phyloP scores from a whole-genome alignment of 83 land plant species.

The Diphasiastrum complanatum region DNA sequence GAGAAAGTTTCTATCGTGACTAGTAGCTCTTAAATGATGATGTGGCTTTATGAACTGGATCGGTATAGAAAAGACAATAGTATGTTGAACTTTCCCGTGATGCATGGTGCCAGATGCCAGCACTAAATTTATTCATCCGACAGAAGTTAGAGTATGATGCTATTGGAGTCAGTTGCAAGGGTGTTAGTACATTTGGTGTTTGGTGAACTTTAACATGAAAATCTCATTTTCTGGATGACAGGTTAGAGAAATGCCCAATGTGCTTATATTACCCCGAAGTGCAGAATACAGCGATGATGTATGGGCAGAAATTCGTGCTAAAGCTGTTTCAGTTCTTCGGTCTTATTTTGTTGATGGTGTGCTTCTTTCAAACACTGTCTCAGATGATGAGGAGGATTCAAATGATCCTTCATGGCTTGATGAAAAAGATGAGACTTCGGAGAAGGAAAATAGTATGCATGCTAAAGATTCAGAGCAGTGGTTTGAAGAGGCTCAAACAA shows the following conservation, averaged over 20 bases:
- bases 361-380: constrained; percentile 62
- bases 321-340: constrained; percentile 69
- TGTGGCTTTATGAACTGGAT: too few relatives aligned
- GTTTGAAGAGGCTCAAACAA: constrained; percentile 38
- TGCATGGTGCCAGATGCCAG: too few relatives aligned
- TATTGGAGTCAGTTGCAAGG: constrained; percentile 1
- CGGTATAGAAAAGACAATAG: too few relatives aligned
- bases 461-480: constrained; percentile 37
- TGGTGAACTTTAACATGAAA: not conserved
- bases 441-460: constrained; percentile 34
- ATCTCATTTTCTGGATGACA: constrained; percentile 18
- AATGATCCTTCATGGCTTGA: constrained; percentile 48
- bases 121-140: too few relatives aligned
- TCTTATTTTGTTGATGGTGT: constrained; percentile 69
- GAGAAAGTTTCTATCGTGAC: too few relatives aligned
- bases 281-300: constrained; percentile 99
- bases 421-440: constrained; percentile 37
- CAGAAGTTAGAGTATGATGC: too few relatives aligned
- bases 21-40: too few relatives aligned
- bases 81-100: too few relatives aligned
- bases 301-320: constrained; percentile 93
- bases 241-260: constrained; percentile 99
- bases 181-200: too few relatives aligned
- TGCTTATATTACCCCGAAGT: constrained; percentile 88
- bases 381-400: constrained; percentile 76